Evolutionary conservation across 2,329 filamentous ascomycete genomes (phyloP), one percentile per base, ranked within the genome.

Genomic region (Teratosphaeria pseudoeucalypti): DNA sequence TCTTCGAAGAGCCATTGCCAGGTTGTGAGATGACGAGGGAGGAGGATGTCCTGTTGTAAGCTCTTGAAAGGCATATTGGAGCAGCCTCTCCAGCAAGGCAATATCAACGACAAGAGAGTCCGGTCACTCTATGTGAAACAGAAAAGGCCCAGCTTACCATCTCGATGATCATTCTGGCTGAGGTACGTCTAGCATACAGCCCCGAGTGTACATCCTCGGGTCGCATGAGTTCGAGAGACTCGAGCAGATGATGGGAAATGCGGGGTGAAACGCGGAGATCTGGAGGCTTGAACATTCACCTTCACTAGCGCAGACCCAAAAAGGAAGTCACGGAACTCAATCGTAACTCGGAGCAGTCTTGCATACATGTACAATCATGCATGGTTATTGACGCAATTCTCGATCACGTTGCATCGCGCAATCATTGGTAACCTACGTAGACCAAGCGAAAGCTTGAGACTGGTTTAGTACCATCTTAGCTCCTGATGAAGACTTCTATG

Each of bases 1-100:
- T 80, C 81, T 64, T 83, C 79, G 68, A 86, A 85, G 12, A 85
- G 76, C 80, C 81, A 86, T 65, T 82, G 77, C 83, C 83, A 86
- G 49, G 83, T 78, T 7, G 82, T 79, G 29, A 83, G 67, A 61
- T 81, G 71, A 43, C 75, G 75, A 11, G 82, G 82, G 11, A 63
- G 57, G 52, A 62, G 55, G 53, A 67, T 67, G 37, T 67, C 66
- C 54, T 55, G 59, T 52, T 67, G 65, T 29, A 65, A 58, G 60
- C 62, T 65, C 55, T 65, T 63, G 60, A 66, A 68, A 34, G 65
- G 65, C 66, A 67, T 68, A 23, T 23, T 49, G 43, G 37, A 49
- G 43, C 1, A 32, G 29, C 29, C 29, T 32, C 7, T 5, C 29
- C 29, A 32, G 29, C 43, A 19, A 10, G n/a, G 12, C 37, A 43